These are phyloP conservation scores for Mycocentrospora acerina DNA, from an alignment of 2,329 filamentous ascomycete genomes.

Conservation along the genomic window DNA sequence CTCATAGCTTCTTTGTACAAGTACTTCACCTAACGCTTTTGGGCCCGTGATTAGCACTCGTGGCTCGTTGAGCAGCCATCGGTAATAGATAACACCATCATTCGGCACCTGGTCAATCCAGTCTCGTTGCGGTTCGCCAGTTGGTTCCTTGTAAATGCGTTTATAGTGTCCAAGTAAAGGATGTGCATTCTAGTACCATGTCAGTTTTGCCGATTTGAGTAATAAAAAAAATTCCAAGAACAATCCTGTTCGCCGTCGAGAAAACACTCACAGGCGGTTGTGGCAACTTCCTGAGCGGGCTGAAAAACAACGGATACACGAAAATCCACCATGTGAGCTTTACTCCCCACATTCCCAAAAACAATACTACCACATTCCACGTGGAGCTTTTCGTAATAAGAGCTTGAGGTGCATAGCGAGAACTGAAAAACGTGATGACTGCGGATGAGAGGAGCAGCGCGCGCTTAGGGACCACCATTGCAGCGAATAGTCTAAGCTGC, in stretches of 20 bases:
- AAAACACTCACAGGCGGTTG: constrained; percentile 48
- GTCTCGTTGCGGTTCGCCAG: constrained; percentile 48
- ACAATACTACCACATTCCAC: constrained; percentile 46
- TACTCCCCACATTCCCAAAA: constrained; percentile 37
- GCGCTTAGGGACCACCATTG: constrained; percentile 34
- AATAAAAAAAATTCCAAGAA: no score
- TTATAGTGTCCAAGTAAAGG: constrained; percentile 47
- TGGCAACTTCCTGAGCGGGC: constrained; percentile 60
- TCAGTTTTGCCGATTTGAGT: no score
- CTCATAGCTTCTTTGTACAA: constrained; percentile 54
- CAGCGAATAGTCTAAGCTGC: not conserved
- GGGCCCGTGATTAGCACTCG: constrained; percentile 49
- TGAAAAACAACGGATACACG: constrained; percentile 61
- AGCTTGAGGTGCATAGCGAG: constrained; percentile 35
- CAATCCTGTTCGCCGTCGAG: not conserved
- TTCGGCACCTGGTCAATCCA: constrained; percentile 58
- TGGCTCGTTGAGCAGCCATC: constrained; percentile 50
- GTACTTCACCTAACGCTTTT: constrained; percentile 51
- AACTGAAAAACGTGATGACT: constrained; percentile 31
- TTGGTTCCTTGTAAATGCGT: constrained; percentile 45
- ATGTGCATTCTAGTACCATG: constrained; percentile 20
- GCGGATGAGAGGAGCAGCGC: constrained; percentile 25
- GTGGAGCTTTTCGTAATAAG: constrained; percentile 35
- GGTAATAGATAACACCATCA: constrained; percentile 57
- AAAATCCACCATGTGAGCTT: constrained; percentile 48